Percentiles rank a stretch among this genome's conserved stretches.
These are phyloP conservation scores for Lathyrus sativus DNA, from an alignment of 306 rosid species.

Conservation along the genomic window DNA sequence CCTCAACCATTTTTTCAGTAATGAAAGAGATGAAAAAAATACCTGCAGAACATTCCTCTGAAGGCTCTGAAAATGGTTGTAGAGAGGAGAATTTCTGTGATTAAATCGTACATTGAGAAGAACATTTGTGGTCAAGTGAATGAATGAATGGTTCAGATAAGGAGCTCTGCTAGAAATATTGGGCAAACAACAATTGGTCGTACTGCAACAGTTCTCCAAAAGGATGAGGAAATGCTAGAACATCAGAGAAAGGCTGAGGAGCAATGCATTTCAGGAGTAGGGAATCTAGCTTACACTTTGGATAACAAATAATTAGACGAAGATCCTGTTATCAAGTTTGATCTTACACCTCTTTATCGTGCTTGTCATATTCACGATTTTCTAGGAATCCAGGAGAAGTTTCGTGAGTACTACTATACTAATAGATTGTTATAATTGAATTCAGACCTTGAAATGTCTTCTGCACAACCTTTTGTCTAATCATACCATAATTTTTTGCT, in stretches of 20 bases:
- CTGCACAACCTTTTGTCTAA: conserved; percentile 80
- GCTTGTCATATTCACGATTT: conserved; percentile 78
- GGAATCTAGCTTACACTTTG: conserved; percentile 60
- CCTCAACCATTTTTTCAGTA: too few relatives aligned
- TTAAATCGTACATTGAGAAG: conserved; percentile 78
- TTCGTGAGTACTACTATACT: conserved; percentile 79
- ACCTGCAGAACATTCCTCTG: conserved; percentile 54
- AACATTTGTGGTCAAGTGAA: conserved; percentile 58
- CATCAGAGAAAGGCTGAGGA: conserved; percentile 80
- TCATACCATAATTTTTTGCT: conserved; percentile 80
- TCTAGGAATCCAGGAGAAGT: conserved; percentile 73
- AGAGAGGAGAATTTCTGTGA: conserved; percentile 74
- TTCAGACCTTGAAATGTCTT: conserved; percentile 79
- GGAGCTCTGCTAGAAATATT: conserved; percentile 71
- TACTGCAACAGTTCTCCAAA: conserved; percentile 71
- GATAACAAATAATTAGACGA: conserved; percentile 76
- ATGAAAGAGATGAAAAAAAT: too few relatives aligned
- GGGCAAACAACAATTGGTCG: conserved; percentile 85
- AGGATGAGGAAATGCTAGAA: conserved; percentile 82
- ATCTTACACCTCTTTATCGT: conserved; percentile 86
- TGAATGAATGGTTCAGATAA: too few relatives aligned
- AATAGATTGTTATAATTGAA: conserved; percentile 88
- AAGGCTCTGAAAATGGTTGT: conserved; percentile 60
- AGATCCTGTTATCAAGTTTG: conserved; percentile 68
- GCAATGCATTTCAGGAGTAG: conserved; percentile 50